Evolutionary conservation across 2,329 filamentous ascomycete genomes (phyloP), one percentile per base, ranked within the genome.

Genomic region (Fusarium sp.): DNA sequence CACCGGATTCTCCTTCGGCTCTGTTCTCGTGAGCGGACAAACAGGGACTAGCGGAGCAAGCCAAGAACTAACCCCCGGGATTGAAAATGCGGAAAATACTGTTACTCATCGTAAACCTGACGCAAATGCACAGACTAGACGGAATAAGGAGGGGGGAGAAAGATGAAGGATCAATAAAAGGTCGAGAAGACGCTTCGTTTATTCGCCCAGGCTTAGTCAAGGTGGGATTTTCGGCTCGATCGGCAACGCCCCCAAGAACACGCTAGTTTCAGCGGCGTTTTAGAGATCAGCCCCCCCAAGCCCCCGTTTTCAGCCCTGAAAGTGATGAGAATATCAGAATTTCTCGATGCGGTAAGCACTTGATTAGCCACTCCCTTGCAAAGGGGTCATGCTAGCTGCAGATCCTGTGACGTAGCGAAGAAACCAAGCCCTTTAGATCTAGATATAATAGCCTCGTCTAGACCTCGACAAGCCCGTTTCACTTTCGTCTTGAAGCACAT

Each of bases 321-420:
- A 18, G 46, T 16, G 46, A 48, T 48, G 46, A 48, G 46, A 48
- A 48, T 48, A 48, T 48, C 46, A 48, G 46, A 30, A 48, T 48
- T 48, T 4, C 46, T 30, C 46, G 11, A 48, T 48, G n/a, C n/a
- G n/a, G 46, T 12, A 48, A 34, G 46, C n/a, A 13, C 6, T 16
- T 12, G 18, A 16, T 30, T n/a, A 8, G 46, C 10, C 11, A 30
- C 9, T 34, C 46, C 46, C 46, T 28, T 48, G n/a, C 28, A 48
- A 31, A 34, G 46, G 46, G 46, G 46, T 18, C n/a, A 48, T 31
- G 46, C 46, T 28, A 34, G 46, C 34, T 30, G 46, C 27, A 48
- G 46, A 48, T 48, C 46, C n/a, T 48, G 46, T 48, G n/a, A 34
- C 46, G 27, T 8, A 31, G 46, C 10, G 11, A 34, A 18, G 13